These are phyloP conservation scores for Turnera subulata DNA, from an alignment of 345 rosid species.

Conservation along the genomic window DNA sequence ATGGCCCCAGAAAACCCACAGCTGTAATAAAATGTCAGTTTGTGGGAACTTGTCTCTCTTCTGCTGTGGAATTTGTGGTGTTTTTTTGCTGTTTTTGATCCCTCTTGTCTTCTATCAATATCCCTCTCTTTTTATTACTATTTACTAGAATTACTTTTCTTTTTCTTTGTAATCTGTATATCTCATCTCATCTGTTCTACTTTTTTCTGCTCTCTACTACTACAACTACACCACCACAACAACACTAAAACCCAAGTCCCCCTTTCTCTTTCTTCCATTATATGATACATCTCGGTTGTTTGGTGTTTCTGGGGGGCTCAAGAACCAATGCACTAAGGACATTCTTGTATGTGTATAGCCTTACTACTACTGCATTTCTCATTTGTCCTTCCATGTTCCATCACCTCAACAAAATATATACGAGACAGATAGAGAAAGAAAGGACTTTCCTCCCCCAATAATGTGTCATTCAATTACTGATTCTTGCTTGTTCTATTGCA, in stretches of 20 bases:
- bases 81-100: conserved; percentile 23
- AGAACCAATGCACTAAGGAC: conserved; percentile 15
- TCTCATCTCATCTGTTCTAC: no score
- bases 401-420: conserved; percentile 28
- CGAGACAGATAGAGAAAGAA: conserved; percentile 6
- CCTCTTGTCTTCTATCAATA: conserved; percentile 11
- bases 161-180: neutral
- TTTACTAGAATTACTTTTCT: neutral
- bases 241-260: neutral
- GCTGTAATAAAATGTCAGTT: conserved; percentile 30
- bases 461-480: conserved; percentile 31
- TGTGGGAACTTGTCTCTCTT: conserved; percentile 10
- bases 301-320: conserved; percentile 23
- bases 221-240: neutral
- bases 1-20: conserved; percentile 17
- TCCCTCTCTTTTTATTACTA: no score
- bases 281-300: conserved; percentile 11
- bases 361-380: conserved; percentile 16
- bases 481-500: conserved; percentile 13
- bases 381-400: conserved; percentile 40
- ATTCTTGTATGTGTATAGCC: neutral
- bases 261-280: conserved; percentile 15
- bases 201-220: no score
- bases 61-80: conserved; percentile 11
- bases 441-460: conserved; percentile 9